These are phyloP conservation scores for Leptodontidium sp. DNA, from an alignment of 2,329 filamentous ascomycete genomes.

Conservation along the genomic window DNA sequence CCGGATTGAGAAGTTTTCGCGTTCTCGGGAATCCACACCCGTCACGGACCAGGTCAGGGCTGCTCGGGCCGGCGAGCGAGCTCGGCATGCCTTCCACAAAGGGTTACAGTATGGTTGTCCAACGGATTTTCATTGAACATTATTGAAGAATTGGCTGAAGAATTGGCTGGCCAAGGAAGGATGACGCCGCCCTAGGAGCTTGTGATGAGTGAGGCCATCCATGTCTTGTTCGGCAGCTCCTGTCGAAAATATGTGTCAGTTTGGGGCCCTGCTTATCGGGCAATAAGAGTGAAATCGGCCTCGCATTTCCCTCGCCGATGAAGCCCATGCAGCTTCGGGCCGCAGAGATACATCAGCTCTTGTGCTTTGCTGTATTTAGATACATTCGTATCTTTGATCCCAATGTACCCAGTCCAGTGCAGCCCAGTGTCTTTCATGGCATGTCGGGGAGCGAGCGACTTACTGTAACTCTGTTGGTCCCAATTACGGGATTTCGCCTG, in stretches of 20 bases:
- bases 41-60: slow-evolving; percentile 6
- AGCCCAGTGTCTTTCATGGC: not conserved
- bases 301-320: not conserved
- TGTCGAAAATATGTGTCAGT: slow-evolving; percentile 16
- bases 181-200: not conserved
- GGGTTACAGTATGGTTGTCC: not conserved
- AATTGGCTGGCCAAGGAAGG: slow-evolving; percentile 13
- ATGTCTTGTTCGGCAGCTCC: not conserved
- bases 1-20: slow-evolving; percentile 7
- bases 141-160: not conserved
- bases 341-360: slow-evolving; percentile 5
- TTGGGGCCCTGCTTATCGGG: slow-evolving; percentile 8
- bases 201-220: not conserved
- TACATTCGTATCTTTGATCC: not conserved
- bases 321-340: slow-evolving; percentile 9
- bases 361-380: slow-evolving; percentile 10
- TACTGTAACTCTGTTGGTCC: not conserved
- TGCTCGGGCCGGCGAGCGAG: slow-evolving; percentile 5
- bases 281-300: not conserved
- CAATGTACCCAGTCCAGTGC: not conserved
- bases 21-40: slow-evolving; percentile 2
- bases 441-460: not conserved
- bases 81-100: not conserved
- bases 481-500: not conserved
- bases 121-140: not conserved